Conservation (phyloP, 1,284 basidiomycete species). For the Naganishia liquefaciens region DNA sequence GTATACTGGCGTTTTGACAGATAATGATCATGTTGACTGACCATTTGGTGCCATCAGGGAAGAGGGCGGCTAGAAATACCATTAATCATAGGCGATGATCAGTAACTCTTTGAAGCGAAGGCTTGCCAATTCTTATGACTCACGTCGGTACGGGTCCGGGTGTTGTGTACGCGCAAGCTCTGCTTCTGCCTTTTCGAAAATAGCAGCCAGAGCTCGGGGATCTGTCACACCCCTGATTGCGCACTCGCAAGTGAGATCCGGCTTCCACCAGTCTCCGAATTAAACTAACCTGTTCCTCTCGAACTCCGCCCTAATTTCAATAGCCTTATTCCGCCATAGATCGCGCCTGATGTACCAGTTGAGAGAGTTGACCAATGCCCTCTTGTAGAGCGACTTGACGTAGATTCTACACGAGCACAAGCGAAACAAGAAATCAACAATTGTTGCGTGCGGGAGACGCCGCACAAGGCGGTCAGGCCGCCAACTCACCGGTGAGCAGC, state of each 20-base stretch:
- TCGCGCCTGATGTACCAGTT: slow-evolving; percentile 87
- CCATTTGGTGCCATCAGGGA: slow-evolving; percentile 87
- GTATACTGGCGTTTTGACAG: slow-evolving; percentile 1
- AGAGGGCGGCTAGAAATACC: slow-evolving; percentile 63
- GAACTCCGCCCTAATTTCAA: slow-evolving; percentile 86
- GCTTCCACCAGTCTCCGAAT: no score
- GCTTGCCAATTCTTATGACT: slow-evolving; percentile 44
- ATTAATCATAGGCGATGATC: not conserved
- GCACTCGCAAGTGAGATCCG: not conserved
- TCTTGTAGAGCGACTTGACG: slow-evolving; percentile 88
- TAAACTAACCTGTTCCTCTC: slow-evolving; percentile 77
- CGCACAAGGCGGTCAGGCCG: not conserved
- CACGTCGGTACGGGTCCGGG: slow-evolving; percentile 90
- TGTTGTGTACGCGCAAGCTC: slow-evolving; percentile 68
- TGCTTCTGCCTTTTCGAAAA: slow-evolving; percentile 80
- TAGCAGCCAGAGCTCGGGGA: slow-evolving; percentile 76
- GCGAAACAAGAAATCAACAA: not conserved
- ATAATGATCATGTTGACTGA: slow-evolving; percentile 51
- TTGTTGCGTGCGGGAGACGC: not conserved
- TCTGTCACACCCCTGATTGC: slow-evolving; percentile 73
- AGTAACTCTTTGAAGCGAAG: slow-evolving; percentile 31
- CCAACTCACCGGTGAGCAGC: slow-evolving; percentile 64
- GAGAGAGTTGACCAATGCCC: slow-evolving; percentile 77
- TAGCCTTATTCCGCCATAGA: slow-evolving; percentile 77
- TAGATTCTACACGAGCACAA: slow-evolving; percentile 58